Base-by-base conservation (phyloP, 192 early-diverging fungal genomes). In the Podochytrium sp. region DNA sequence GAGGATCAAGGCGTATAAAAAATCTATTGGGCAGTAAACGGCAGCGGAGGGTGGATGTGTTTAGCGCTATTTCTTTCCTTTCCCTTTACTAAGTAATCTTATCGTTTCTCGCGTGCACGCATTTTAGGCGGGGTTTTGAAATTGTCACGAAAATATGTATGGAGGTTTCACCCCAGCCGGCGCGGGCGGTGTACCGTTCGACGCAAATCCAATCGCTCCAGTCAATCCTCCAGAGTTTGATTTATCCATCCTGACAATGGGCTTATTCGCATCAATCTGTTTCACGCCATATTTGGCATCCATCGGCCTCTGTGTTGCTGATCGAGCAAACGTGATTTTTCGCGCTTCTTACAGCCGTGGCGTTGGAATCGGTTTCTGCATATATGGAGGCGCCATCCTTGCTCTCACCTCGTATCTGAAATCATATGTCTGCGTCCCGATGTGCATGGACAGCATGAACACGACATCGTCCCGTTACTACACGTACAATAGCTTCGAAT, bases 341-440 rank as follows among this genome's bases (percentile, higher is more conserved):
- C 64, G 64, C 10, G 30, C 41, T 16, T 65, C 34, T n/a, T 65
- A 65, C 42, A 25, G n/a, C 23, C 39, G 64, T 7, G 64, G 64
- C n/a, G 30, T 65, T 10, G 64, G 27, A 3, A 49, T 51, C 18
- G 43, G 42, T 7, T 50, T 47, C 27, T 23, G 20, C 12, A 49
- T 65, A n/a, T 27, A 30, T 16, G 30, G 32, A 16, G 29, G 32
- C 2, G 0, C n/a, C 29, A 30, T 63, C 18, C 12, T 63, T 20
- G 37, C 16, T 10, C 18, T 29, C 18, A 63, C 18, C 18, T 63
- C 10, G 20, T 12, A 38, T 23, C 10, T 39, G 29, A 25, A 39
- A 16, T 12, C 29, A 39, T 32, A 29, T 16, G 33, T 47, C 20
- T 47, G 43, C 20, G 20, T 47, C 43, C 43, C 43, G 20, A 7